Evolutionary conservation across 495 filamentous ascomycete species (phyloP).

Genomic region (Platismatia glauca): DNA sequence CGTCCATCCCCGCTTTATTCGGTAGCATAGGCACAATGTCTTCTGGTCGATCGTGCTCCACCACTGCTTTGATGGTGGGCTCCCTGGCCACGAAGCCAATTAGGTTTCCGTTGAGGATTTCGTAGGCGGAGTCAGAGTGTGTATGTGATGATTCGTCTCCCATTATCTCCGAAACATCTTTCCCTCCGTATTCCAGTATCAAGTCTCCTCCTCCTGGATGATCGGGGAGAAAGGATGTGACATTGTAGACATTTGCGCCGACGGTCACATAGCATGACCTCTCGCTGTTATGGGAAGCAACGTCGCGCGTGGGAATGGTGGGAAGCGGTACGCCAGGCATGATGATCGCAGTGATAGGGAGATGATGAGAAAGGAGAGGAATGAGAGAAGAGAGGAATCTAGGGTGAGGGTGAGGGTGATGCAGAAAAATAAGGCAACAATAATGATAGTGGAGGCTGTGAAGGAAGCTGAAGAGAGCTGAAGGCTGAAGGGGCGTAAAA

Average conservation of each 20-base stretch:
- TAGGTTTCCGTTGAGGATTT: conserved; percentile 76
- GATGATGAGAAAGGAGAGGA: neutral
- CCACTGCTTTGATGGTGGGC: conserved; percentile 38
- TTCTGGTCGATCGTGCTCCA: conserved; percentile 35
- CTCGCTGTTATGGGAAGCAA: conserved; percentile 66
- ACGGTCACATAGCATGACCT: conserved; percentile 92
- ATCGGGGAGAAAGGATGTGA: conserved; percentile 77
- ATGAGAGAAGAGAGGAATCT: no score
- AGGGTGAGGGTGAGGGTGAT: neutral
- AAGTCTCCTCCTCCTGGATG: conserved; percentile 89
- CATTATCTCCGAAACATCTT: conserved; percentile 77
- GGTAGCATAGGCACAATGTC: conserved; percentile 40
- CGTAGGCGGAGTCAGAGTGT: conserved; percentile 86
- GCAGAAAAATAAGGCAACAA: conserved; percentile 7
- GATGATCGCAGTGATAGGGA: neutral
- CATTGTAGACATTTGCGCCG: conserved; percentile 85
- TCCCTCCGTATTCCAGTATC: conserved; percentile 81
- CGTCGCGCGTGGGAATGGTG: conserved; percentile 66
- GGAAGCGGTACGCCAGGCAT: conserved; percentile 43
- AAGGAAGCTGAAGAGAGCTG: conserved; percentile 15
- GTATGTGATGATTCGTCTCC: conserved; percentile 72
- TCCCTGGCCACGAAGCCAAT: conserved; percentile 63
- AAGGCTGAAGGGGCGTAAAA: no score
- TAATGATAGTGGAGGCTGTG: conserved; percentile 15
- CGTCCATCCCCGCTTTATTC: conserved; percentile 32